A percentile compares a stretch with the other conserved stretches of the same genome.
Conservation (phyloP, 331 rosid species). For the Spiraea crenata region DNA sequence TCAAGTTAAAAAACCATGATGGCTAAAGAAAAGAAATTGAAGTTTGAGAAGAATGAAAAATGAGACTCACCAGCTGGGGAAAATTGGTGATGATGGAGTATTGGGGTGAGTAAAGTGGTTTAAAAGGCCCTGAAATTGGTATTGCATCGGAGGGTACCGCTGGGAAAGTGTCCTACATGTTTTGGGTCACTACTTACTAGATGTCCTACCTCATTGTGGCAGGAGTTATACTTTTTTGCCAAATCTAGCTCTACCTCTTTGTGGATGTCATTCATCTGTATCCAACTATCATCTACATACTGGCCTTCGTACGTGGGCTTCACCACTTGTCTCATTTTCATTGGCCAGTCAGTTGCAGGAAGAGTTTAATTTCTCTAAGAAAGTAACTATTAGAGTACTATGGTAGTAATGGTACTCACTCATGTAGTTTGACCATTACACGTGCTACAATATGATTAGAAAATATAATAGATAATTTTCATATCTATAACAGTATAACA, state of each 20-base stretch:
- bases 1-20: slow-evolving; percentile 14
- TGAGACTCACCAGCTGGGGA: slow-evolving; percentile 16
- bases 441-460: too few relatives aligned
- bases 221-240: slow-evolving; percentile 56
- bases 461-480: too few relatives aligned
- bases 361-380: not conserved
- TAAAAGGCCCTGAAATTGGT: slow-evolving; percentile 30
- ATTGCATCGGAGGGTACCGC: slow-evolving; percentile 46
- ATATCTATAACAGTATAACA: too few relatives aligned
- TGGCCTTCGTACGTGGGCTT: slow-evolving; percentile 8
- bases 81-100: slow-evolving; percentile 31
- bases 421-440: too few relatives aligned
- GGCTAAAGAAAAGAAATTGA: not conserved
- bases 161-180: slow-evolving; percentile 30
- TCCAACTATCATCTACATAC: slow-evolving; percentile 3
- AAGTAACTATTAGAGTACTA: too few relatives aligned
- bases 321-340: slow-evolving; percentile 9
- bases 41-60: too few relatives aligned
- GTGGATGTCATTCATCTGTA: slow-evolving; percentile 24
- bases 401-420: too few relatives aligned
- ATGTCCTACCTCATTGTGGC: slow-evolving; percentile 49
- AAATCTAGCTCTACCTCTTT: slow-evolving; percentile 59
- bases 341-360: not conserved
- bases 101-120: slow-evolving; percentile 14
- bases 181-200: slow-evolving; percentile 54